Conservation (phyloP, 805 yeast species). For the Ogataea trehalophila region DNA sequence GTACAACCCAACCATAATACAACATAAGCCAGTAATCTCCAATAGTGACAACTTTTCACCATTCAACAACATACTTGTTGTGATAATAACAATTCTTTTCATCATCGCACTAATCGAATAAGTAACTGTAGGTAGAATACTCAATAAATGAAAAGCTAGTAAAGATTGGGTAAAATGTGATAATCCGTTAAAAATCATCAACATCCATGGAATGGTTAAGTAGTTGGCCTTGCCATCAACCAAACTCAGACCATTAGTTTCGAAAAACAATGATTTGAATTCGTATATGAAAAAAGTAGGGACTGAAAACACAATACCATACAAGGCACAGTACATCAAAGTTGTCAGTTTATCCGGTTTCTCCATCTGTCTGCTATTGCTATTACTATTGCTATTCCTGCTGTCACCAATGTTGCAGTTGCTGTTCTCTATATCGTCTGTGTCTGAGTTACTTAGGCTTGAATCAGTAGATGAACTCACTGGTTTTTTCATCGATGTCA, state of each 20-base stretch:
- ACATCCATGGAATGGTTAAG: conserved; percentile 36
- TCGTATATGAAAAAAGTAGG: conserved; percentile 71
- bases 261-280: conserved; percentile 30
- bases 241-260: background rate
- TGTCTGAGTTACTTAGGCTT: too few species aligned
- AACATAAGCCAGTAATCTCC: conserved; percentile 46
- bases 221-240: conserved; percentile 18
- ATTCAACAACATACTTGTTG: conserved; percentile 66
- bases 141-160: conserved; percentile 75
- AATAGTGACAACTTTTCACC: conserved; percentile 42
- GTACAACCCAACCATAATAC: conserved; percentile 54
- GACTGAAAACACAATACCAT: conserved; percentile 68
- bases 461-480: too few species aligned
- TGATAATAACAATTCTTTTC: conserved; percentile 81
- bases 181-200: conserved; percentile 61
- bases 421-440: background rate
- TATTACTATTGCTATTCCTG: background rate
- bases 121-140: conserved; percentile 76
- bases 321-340: conserved; percentile 70
- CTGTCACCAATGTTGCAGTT: background rate
- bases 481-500: too few species aligned
- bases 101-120: conserved; percentile 84
- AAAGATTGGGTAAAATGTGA: conserved; percentile 78
- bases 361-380: conserved; percentile 10
- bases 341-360: conserved; percentile 78